Evolutionary conservation across 352 stramenopile species (phyloP).

Genomic region (Pythium grandisporangium): DNA sequence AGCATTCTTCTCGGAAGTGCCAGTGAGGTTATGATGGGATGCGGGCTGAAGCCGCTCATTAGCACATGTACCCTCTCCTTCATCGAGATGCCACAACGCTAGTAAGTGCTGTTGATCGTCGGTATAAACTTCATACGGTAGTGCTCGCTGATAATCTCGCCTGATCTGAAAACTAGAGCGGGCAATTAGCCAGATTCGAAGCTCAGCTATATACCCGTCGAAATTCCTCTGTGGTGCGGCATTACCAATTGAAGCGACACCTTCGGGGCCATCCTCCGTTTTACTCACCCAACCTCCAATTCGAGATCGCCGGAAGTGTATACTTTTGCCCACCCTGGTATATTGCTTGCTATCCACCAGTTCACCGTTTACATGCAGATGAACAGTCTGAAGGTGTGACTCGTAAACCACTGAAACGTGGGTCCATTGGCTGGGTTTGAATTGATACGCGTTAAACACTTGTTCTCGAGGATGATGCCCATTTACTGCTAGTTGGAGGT

Average conservation of each 20-base stretch:
- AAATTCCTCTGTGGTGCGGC: slow-evolving; percentile 43
- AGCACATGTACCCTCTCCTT: slow-evolving; percentile 62
- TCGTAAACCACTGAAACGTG: slow-evolving; percentile 61
- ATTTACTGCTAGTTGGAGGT: slow-evolving; percentile 60
- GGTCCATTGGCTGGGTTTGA: slow-evolving; percentile 58
- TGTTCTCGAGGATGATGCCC: slow-evolving; percentile 65
- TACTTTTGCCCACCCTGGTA: slow-evolving; percentile 22
- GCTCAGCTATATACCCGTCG: slow-evolving; percentile 63
- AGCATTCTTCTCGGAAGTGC: slow-evolving; percentile 22
- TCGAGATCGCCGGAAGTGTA: slow-evolving; percentile 43
- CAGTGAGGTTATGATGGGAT: slow-evolving; percentile 7
- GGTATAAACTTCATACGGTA: slow-evolving; percentile 27
- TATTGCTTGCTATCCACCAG: slow-evolving; percentile 25
- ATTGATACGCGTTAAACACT: slow-evolving; percentile 40
- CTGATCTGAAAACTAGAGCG: slow-evolving; percentile 31
- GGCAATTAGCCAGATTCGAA: slow-evolving; percentile 57
- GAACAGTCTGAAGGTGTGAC: slow-evolving; percentile 8
- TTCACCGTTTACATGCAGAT: slow-evolving; percentile 51
- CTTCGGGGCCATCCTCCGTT: slow-evolving; percentile 26
- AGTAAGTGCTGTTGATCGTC: slow-evolving; percentile 16
- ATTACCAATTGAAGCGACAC: slow-evolving; percentile 20
- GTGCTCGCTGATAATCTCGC: slow-evolving; percentile 52
- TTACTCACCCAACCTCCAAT: slow-evolving; percentile 75
- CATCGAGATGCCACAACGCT: slow-evolving; percentile 63
- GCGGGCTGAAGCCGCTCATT: slow-evolving; percentile 22